phyloP scores from a whole-genome alignment of 1,284 basidiomycete genomes.

The Schizophyllum amplum region DNA sequence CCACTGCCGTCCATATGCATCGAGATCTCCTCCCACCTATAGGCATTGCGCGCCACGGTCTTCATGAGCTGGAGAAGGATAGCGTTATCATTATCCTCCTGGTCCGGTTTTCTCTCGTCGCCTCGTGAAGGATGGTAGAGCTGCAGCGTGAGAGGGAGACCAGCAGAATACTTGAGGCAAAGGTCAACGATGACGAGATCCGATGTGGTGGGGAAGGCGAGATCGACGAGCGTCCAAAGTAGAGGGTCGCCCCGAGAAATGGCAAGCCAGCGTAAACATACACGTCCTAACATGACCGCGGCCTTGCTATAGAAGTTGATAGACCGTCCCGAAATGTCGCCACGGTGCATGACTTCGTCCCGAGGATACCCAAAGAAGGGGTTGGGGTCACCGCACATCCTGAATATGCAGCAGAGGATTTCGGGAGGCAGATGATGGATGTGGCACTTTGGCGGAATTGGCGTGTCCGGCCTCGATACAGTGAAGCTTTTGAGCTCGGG shows the following conservation, averaged over 20 bases:
- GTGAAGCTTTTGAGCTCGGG: background rate
- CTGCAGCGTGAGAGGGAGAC: background rate
- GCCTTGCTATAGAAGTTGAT: background rate
- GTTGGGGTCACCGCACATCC: background rate
- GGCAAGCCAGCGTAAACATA: background rate
- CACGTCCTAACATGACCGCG: background rate
- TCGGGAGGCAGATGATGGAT: background rate
- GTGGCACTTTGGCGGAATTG: background rate
- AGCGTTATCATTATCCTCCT: too few relatives aligned
- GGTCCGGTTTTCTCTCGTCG: background rate
- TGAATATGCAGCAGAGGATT: background rate
- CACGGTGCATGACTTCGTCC: background rate
- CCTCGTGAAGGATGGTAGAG: background rate
- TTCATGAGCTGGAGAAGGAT: background rate
- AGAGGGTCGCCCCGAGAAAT: background rate
- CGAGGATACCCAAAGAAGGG: background rate
- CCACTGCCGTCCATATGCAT: background rate
- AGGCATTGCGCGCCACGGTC: background rate
- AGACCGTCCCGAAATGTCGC: background rate
- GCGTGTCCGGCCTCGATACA: background rate
- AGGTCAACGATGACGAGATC: background rate
- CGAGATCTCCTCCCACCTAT: background rate
- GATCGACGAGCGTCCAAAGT: background rate
- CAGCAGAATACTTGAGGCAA: background rate
- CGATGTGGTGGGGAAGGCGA: background rate